Evolutionary conservation across 331 rosid genomes (phyloP), one percentile per base, ranked within the genome.

Genomic region (Arachis monticola): DNA sequence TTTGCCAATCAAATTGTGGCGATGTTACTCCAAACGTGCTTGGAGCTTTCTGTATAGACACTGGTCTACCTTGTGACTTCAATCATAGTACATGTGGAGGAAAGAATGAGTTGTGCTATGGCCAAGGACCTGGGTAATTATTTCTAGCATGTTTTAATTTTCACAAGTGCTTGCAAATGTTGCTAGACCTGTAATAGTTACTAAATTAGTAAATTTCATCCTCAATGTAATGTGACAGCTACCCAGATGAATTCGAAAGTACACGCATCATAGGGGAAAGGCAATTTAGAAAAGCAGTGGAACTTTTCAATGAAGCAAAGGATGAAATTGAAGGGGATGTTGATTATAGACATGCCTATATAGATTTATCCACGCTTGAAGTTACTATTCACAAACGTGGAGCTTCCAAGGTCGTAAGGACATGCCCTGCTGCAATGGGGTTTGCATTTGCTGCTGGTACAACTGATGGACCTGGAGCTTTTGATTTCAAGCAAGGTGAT

Each of bases 351-450:
- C 98, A 93, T 40, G 74, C 96, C 35, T 91, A 86, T 44, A 76
- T 91, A 61, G 92, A 93, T 85, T 93, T 93, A 67, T 91, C 98
- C 60, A 71, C 88, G 47, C 88, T 89, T 69, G 85, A 89, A 69
- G 92, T 91, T 53, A 85, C 91, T 3, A 57, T 91, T 79, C 79
- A 83, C 38, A 80, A 76, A 62, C 40, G 79, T 58, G 96, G 89
- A 79, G 82, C 70, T 74, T 51, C 82, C 10, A 72, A 89, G 78
- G 84, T 78, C 64, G 90, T 82, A 59, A 88, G 88, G 77, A 93
- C 98, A 63, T 93, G 98, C 74, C 93, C 98, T 38, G 97, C 98
- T 44, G 95, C 98, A 48, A 93, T 93, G 98, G 98, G 98, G 44
- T 89, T 89, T 77, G 90, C 88, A 77, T 93, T 91, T 89, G 98